Conservation (phyloP, 768 basidiomycete genomes). For the Trametes cinnabarina region DNA sequence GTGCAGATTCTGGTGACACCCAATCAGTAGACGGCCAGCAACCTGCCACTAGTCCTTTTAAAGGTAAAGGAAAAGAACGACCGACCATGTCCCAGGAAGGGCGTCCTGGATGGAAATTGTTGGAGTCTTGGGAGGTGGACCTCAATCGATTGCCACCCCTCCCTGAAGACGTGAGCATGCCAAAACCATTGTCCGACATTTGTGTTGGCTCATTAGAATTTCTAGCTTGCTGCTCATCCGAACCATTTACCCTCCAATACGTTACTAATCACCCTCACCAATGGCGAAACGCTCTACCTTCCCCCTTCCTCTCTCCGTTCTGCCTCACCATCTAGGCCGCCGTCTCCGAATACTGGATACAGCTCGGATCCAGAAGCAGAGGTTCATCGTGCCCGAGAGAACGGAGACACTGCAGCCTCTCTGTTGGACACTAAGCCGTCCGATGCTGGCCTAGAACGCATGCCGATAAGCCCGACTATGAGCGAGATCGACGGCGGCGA, state of each 20-base stretch:
- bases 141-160: constrained; percentile 57
- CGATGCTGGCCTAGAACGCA: constrained; percentile 1
- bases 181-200: neutral
- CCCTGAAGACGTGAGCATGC: constrained; percentile 56
- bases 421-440: constrained; percentile 6
- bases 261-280: constrained; percentile 62
- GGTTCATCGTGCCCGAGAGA: constrained; percentile 41
- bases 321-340: constrained; percentile 38
- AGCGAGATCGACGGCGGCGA: constrained; percentile 9
- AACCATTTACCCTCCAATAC: constrained; percentile 69
- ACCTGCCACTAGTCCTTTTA: constrained; percentile 2
- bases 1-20: constrained; percentile 12
- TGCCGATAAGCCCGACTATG: constrained; percentile 1
- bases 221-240: constrained; percentile 38
- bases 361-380: constrained; percentile 70
- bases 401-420: constrained; percentile 15
- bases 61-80: constrained; percentile 48
- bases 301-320: constrained; percentile 36
- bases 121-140: constrained; percentile 68
- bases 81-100: constrained; percentile 28
- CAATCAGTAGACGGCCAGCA: neutral
- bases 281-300: constrained; percentile 58
- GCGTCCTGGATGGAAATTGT: constrained; percentile 53
- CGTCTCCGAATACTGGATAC: constrained; percentile 62
- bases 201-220: neutral